Percentiles rank a stretch among this genome's conserved stretches.
These are phyloP conservation scores for Fusarium begoniae DNA, from an alignment of 2,329 filamentous ascomycete genomes.

Conservation along the genomic window DNA sequence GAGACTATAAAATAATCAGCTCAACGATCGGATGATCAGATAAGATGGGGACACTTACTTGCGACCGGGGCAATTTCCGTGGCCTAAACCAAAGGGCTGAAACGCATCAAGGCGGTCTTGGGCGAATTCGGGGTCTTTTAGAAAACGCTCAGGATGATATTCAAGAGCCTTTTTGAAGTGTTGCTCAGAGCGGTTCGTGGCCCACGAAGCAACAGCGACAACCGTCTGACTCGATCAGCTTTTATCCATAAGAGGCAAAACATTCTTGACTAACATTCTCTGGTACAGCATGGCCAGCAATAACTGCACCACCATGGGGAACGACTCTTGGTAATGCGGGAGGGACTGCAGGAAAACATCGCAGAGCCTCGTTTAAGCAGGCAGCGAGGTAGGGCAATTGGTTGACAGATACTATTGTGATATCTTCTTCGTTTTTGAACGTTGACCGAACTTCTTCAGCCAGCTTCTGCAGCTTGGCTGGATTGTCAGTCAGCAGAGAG, in stretches of 20 bases:
- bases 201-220: neutral
- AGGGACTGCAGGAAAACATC: neutral
- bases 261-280: neutral
- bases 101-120: neutral
- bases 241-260: neutral
- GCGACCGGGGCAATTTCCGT: neutral
- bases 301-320: neutral
- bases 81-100: neutral
- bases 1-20: neutral
- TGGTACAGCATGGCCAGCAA: neutral
- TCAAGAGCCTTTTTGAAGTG: neutral
- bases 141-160: neutral
- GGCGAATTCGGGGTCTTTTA: neutral
- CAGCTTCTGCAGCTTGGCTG: neutral
- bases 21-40: fast-evolving
- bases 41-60: neutral
- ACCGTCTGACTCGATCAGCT: neutral
- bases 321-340: neutral
- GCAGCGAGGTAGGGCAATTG: neutral
- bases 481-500: neutral
- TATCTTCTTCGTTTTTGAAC: neutral
- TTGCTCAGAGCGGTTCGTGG: neutral
- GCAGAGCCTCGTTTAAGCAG: neutral
- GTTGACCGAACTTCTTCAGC: neutral
- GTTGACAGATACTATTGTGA: neutral